Evolutionary conservation across 2,329 filamentous ascomycete species (phyloP).

Genomic region (Alternaria triticimaculans): DNA sequence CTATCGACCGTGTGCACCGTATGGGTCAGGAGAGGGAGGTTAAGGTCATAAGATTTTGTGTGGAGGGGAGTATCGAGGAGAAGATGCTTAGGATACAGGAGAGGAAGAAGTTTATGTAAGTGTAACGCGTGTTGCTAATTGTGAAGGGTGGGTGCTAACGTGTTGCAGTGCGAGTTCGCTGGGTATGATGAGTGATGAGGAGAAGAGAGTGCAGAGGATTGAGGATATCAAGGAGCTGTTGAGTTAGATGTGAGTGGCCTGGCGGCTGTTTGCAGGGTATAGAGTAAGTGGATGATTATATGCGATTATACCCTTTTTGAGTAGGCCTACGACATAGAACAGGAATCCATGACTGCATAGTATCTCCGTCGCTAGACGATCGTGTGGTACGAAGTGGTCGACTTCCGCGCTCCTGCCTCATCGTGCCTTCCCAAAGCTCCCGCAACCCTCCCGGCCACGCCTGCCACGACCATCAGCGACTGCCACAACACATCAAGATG

Average conservation of each 20-base stretch:
- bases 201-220: slow-evolving; percentile 86
- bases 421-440: not conserved
- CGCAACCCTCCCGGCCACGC: not conserved
- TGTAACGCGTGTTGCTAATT: slow-evolving; percentile 29
- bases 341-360: not conserved
- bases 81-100: slow-evolving; percentile 95
- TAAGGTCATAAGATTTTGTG: slow-evolving; percentile 84
- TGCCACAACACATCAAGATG: not conserved
- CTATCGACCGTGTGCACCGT: slow-evolving; percentile 94
- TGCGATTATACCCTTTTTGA: not conserved
- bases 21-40: slow-evolving; percentile 94
- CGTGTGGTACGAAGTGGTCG: not conserved
- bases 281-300: not conserved
- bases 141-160: slow-evolving; percentile 25
- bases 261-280: not conserved
- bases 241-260: slow-evolving; percentile 53
- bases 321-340: not conserved
- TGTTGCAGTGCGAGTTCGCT: slow-evolving; percentile 80
- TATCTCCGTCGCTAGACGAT: not conserved
- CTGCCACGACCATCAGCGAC: not conserved
- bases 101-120: slow-evolving; percentile 92
- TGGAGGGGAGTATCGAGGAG: slow-evolving; percentile 90
- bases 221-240: slow-evolving; percentile 94
- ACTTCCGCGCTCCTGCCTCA: not conserved
- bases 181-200: slow-evolving; percentile 93